Evolutionary conservation across 1,139 yeast genomes (phyloP).

Genomic region (Hansenula lynferdii): DNA sequence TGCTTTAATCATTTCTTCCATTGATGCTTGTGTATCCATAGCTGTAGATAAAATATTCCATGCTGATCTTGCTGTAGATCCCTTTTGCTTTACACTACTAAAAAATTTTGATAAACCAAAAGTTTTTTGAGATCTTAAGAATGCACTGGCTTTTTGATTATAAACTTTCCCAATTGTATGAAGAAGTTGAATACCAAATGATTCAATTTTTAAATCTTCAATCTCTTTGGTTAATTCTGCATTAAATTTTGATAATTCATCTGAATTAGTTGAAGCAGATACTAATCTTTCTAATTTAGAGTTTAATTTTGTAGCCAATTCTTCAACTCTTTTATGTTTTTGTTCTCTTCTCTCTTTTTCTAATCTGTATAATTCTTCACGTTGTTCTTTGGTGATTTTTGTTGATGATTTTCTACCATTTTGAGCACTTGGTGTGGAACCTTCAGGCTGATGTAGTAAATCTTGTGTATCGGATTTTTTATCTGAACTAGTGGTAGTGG

Average conservation of each 20-base stretch:
- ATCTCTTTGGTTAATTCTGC: slow-evolving; percentile 48
- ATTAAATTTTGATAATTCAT: slow-evolving; percentile 33
- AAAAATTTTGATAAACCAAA: slow-evolving; percentile 62
- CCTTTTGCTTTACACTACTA: slow-evolving; percentile 68
- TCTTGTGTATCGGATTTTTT: slow-evolving; percentile 10
- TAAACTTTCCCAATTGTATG: slow-evolving; percentile 70
- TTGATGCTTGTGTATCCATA: slow-evolving; percentile 67
- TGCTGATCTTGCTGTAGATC: slow-evolving; percentile 65
- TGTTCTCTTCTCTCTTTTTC: slow-evolving; percentile 54
- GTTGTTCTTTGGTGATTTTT: slow-evolving; percentile 44
- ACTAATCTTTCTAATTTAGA: slow-evolving; percentile 32
- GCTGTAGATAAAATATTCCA: slow-evolving; percentile 66
- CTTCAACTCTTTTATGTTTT: slow-evolving; percentile 49
- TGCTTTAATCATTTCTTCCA: slow-evolving; percentile 60
- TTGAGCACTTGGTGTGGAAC: slow-evolving; percentile 5
- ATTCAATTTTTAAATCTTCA: slow-evolving; percentile 72
- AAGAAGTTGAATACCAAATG: slow-evolving; percentile 72
- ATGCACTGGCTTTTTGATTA: slow-evolving; percentile 49
- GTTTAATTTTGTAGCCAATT: slow-evolving; percentile 43
- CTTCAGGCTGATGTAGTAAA: neutral
- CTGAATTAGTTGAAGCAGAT: slow-evolving; percentile 25
- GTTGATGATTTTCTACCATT: slow-evolving; percentile 4
- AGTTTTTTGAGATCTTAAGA: slow-evolving; percentile 58
- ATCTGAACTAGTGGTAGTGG: slow-evolving; percentile 11
- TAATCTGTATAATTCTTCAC: slow-evolving; percentile 48